Evolutionary conservation across 2,329 filamentous ascomycete genomes (phyloP).

Genomic region (Aspergillus sp.): DNA sequence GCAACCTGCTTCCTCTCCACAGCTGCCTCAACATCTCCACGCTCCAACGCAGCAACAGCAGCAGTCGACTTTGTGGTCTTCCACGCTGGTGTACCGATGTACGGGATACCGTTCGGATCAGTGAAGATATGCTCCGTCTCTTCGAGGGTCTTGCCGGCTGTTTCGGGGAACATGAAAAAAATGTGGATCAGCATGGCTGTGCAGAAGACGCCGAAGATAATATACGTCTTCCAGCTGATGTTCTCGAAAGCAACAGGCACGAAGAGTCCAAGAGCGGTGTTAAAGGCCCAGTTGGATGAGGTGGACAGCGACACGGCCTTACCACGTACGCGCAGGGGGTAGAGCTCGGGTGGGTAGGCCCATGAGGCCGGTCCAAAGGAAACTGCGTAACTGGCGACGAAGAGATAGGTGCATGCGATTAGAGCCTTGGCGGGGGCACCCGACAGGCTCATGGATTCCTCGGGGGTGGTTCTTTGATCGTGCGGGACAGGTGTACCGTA

Average conservation of each 20-base stretch:
- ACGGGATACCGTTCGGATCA: conserved; percentile 22
- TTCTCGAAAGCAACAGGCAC: conserved; percentile 47
- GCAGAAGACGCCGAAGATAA: conserved; percentile 66
- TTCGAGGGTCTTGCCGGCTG: conserved; percentile 65
- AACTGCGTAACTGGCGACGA: conserved; percentile 53
- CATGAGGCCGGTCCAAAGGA: conserved; percentile 54
- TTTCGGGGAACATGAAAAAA: conserved; percentile 60
- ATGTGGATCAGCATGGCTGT: conserved; percentile 59
- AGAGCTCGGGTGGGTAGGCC: conserved; percentile 51
- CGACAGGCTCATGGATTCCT: conserved; percentile 32
- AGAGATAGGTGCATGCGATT: conserved; percentile 64
- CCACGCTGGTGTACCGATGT: conserved; percentile 32
- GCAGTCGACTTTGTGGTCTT: conserved; percentile 25
- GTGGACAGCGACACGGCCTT: conserved; percentile 56
- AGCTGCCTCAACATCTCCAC: conserved; percentile 12
- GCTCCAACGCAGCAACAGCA: conserved; percentile 9
- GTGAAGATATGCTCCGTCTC: conserved; percentile 67
- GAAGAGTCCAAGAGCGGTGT: conserved; percentile 42
- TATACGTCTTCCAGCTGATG: conserved; percentile 53
- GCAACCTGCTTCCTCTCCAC: neutral
- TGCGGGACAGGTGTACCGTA: conserved; percentile 36
- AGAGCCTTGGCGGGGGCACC: conserved; percentile 53
- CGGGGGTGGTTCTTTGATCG: conserved; percentile 16
- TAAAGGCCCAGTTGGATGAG: conserved; percentile 54
- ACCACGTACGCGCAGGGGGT: conserved; percentile 48